Evolutionary conservation across 148 eudicot genomes (phyloP), one percentile per base, ranked within the genome.

Genomic region (Chenopodium quinoa): DNA sequence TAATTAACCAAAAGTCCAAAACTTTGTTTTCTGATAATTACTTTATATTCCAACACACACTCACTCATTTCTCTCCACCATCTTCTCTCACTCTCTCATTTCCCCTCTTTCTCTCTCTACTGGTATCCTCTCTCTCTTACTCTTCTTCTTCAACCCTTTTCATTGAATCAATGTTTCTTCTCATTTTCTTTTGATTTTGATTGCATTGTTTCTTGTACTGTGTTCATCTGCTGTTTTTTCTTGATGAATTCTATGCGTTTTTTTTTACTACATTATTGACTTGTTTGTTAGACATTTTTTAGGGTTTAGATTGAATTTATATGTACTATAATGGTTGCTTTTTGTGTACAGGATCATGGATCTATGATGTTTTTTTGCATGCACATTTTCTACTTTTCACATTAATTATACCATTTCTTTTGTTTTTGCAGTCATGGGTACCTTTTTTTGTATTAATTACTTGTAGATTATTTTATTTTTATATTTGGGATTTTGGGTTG

Each of bases 81-180:
- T 31, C 31, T 22, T 9, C 50, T 5, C 62, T 16, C 62, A 16
- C 62, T 52, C 44, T 13, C 27, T 62, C 64, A 25, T 13, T 74
- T 67, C 13, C 47, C 74, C 75, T 65, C 75, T 75, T 68, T 50
- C 63, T 78, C 44, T 80, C 16, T 58, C 76, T 19, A 71, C 84
- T 19, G 83, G 83, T 74, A 50, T 7, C 25, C 9, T 31, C 48
- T 78, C 10, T 52, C 77, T 63, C 69, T 4, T 27, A 0, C 25
- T 2, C 44, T 40, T 40, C 44, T 40, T 40, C 44, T 40, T 40
- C 44, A 2, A 34, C 12, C 14, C 11, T 6, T 71, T 22, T 20
- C 7, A 27, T 67, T 10, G 16, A 31, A 12, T 50, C 9, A 4
- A 20, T 40, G 7, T 9, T 29, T 73, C 16, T 75, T 23, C 22